Evolutionary conservation across 805 yeast genomes (phyloP).

Genomic region (Teunomyces funiuensis): DNA sequence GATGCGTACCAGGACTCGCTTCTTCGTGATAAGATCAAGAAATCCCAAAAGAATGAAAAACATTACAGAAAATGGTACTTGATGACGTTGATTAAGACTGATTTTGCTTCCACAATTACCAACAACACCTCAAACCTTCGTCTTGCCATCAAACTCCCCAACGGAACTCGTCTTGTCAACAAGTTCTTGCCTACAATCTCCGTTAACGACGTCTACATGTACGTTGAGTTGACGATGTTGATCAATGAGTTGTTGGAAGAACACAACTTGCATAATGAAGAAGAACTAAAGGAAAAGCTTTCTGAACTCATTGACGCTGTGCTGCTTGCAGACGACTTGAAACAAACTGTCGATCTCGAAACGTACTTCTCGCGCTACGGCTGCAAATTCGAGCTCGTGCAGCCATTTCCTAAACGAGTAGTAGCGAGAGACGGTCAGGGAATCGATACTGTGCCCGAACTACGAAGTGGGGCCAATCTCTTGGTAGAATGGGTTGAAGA

Average conservation of each 20-base stretch:
- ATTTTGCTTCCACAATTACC: not conserved
- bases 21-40: constrained; percentile 54
- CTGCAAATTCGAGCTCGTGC: constrained; percentile 39
- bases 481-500: constrained; percentile 34
- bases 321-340: not conserved
- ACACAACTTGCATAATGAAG: constrained; percentile 6
- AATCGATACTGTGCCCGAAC: constrained; percentile 8
- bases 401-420: constrained; percentile 41
- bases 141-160: constrained; percentile 55
- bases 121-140: constrained; percentile 1
- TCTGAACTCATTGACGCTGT: constrained; percentile 1
- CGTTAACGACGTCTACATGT: constrained; percentile 49
- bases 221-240: constrained; percentile 43
- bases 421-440: constrained; percentile 10
- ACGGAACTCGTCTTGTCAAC: constrained; percentile 50
- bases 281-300: constrained; percentile 12
- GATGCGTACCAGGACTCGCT: constrained; percentile 42
- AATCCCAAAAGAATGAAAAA: constrained; percentile 36
- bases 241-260: constrained; percentile 5
- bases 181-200: constrained; percentile 41
- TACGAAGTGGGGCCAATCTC: constrained; percentile 37
- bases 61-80: not conserved
- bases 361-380: constrained; percentile 26
- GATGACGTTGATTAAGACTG: not conserved
- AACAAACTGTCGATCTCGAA: constrained; percentile 5